These are phyloP conservation scores for Solanum lycopersicoides DNA, from an alignment of 257 asterid species.

Conservation along the genomic window DNA sequence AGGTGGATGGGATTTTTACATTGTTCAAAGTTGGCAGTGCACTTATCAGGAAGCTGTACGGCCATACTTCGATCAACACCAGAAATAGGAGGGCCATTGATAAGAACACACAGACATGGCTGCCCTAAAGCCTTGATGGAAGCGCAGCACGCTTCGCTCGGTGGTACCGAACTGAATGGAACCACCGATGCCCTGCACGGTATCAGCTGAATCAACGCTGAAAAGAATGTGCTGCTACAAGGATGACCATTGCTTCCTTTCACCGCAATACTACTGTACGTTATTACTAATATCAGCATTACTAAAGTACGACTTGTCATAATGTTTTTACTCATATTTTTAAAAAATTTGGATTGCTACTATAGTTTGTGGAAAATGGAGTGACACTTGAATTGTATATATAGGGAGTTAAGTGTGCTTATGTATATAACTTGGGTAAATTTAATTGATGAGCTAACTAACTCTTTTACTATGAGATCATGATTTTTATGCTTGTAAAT, in stretches of 20 bases:
- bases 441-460: not conserved
- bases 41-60: conserved; percentile 76
- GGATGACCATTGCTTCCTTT: conserved; percentile 31
- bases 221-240: conserved; percentile 66
- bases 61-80: conserved; percentile 82
- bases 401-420: not conserved
- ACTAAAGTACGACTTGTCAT: not conserved
- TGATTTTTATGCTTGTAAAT: not conserved
- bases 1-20: conserved; percentile 14
- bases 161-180: conserved; percentile 59
- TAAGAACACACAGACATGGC: conserved; percentile 76
- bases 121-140: conserved; percentile 85
- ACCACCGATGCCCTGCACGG: conserved; percentile 86
- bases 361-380: not conserved
- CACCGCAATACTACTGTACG: conserved; percentile 10
- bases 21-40: conserved; percentile 77
- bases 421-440: not conserved
- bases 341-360: not conserved
- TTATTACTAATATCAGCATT: conserved; percentile 16
- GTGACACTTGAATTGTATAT: not conserved
- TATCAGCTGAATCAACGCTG: conserved; percentile 74
- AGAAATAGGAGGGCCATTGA: conserved; percentile 90
- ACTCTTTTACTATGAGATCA: not conserved
- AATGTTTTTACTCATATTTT: conserved; percentile 17
- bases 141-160: conserved; percentile 74